Percentiles rank a stretch among this genome's conserved stretches.
phyloP scores from a whole-genome alignment of 108 stramenopile genomes.

The Pseudonitzschia pungens region DNA sequence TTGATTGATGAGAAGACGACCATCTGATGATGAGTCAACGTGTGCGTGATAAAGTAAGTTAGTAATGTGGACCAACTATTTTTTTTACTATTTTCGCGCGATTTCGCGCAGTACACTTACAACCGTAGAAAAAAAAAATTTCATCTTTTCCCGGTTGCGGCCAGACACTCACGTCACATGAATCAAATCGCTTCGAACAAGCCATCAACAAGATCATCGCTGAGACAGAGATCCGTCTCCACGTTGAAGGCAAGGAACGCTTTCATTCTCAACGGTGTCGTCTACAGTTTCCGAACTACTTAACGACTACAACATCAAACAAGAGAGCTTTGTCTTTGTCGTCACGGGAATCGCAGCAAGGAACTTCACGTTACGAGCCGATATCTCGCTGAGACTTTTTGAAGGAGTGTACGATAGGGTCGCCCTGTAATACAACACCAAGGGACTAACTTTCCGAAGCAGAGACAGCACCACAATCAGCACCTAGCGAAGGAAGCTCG shows the following conservation, averaged over 20 bases:
- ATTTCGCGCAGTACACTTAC: not conserved
- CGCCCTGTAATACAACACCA: too few species aligned
- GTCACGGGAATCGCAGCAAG: not conserved
- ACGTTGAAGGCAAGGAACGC: slow-evolving; percentile 3
- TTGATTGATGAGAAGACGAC: slow-evolving; percentile 6
- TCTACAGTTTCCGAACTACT: not conserved
- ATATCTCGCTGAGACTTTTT: not conserved
- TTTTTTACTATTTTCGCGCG: not conserved
- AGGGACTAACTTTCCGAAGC: too few species aligned
- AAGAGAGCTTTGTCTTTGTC: not conserved
- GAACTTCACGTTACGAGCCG: not conserved
- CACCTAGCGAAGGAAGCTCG: too few species aligned
- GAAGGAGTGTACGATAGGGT: not conserved
- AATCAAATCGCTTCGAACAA: not conserved
- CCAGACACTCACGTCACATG: slow-evolving; percentile 11
- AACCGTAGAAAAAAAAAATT: slow-evolving; percentile 1
- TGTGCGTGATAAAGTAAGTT: slow-evolving; percentile 6
- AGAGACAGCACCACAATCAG: too few species aligned
- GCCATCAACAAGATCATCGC: slow-evolving; percentile 6
- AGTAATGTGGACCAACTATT: slow-evolving; percentile 5
- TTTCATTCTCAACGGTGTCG: not conserved
- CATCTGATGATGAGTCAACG: not conserved
- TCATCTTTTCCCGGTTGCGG: not conserved
- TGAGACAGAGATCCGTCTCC: slow-evolving; percentile 3
- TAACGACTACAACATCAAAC: not conserved